Conservation (phyloP, 2,329 filamentous ascomycete genomes). For the Calonectria henricotiae region DNA sequence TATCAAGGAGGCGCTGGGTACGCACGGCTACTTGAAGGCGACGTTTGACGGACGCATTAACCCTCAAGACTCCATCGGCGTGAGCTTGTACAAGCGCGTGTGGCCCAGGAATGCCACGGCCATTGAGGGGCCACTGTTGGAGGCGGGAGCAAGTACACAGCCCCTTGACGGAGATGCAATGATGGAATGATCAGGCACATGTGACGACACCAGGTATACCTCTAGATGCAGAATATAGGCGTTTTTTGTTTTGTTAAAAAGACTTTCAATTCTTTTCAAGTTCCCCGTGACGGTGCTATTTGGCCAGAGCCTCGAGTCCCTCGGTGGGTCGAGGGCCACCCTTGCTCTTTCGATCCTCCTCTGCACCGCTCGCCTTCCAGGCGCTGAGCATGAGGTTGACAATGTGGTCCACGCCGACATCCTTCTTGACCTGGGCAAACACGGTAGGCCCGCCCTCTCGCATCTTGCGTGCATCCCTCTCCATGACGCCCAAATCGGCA, state of each 20-base stretch:
- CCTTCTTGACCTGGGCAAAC: conserved; percentile 97
- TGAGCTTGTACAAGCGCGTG: conserved; percentile 89
- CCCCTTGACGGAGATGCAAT: conserved; percentile 55
- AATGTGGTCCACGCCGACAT: conserved; percentile 88
- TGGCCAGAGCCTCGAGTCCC: conserved; percentile 66
- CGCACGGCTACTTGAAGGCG: conserved; percentile 99
- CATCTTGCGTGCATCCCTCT: conserved; percentile 94
- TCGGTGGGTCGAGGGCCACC: conserved; percentile 74
- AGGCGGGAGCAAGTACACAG: conserved; percentile 50
- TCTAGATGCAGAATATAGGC: conserved; percentile 52
- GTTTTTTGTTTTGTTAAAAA: conserved; percentile 42
- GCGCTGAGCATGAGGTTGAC: conserved; percentile 90
- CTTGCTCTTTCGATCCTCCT: conserved; percentile 68
- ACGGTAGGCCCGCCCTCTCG: conserved; percentile 95
- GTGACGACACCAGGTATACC: conserved; percentile 53
- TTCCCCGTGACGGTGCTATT: conserved; percentile 19
- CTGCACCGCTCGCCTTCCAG: conserved; percentile 92
- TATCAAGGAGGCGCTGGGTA: conserved; percentile 94
- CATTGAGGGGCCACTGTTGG: conserved; percentile 63
- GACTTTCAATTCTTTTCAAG: conserved; percentile 1
- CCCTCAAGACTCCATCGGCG: conserved; percentile 92
- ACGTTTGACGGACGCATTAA: conserved; percentile 98
- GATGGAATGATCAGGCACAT: conserved; percentile 56
- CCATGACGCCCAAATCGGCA: conserved; percentile 94
- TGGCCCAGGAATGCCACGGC: conserved; percentile 81